These are phyloP conservation scores for Anthracocystis panici-leucophaei DNA, from an alignment of 1,284 basidiomycete genomes.

Conservation along the genomic window DNA sequence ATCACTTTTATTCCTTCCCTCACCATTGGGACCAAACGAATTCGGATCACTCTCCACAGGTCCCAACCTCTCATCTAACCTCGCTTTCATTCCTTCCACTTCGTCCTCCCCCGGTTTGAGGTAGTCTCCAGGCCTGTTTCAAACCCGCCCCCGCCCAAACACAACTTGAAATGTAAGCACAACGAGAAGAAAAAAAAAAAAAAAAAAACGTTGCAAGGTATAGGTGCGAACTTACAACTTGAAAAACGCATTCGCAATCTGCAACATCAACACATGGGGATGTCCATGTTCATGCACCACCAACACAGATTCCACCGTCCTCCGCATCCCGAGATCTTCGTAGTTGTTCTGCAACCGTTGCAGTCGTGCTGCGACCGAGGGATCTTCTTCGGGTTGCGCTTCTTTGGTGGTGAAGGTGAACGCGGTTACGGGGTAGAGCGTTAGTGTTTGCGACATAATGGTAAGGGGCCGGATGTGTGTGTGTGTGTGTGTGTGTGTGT, in stretches of 20 bases:
- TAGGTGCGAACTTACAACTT: slow-evolving; percentile 96
- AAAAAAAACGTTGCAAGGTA: too few species aligned
- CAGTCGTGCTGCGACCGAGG: slow-evolving; percentile 79
- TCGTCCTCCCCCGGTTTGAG: slow-evolving; percentile 95
- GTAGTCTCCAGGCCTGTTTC: slow-evolving; percentile 90
- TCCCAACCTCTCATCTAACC: slow-evolving; percentile 80
- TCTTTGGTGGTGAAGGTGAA: slow-evolving; percentile 94
- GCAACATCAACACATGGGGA: slow-evolving; percentile 90
- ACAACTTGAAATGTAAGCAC: too few species aligned
- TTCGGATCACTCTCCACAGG: slow-evolving; percentile 56
- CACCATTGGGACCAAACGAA: slow-evolving; percentile 56
- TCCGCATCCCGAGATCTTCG: slow-evolving; percentile 90
- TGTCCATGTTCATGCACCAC: slow-evolving; percentile 80
- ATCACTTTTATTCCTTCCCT: slow-evolving; percentile 76
- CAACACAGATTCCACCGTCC: slow-evolving; percentile 95
- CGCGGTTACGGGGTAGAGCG: slow-evolving; percentile 81
- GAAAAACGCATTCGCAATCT: slow-evolving; percentile 98
- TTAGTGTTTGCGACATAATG: slow-evolving; percentile 58
- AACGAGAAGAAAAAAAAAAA: too few species aligned
- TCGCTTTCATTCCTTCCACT: slow-evolving; percentile 84
- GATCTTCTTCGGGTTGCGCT: slow-evolving; percentile 94
- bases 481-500: background rate
- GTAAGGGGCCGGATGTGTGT: background rate
- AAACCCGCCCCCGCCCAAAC: too few species aligned
- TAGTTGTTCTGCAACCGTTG: slow-evolving; percentile 84